Evolutionary conservation across 2,329 filamentous ascomycete genomes (phyloP), one percentile per base, ranked within the genome.

Genomic region (Fonsecaea erecta): DNA sequence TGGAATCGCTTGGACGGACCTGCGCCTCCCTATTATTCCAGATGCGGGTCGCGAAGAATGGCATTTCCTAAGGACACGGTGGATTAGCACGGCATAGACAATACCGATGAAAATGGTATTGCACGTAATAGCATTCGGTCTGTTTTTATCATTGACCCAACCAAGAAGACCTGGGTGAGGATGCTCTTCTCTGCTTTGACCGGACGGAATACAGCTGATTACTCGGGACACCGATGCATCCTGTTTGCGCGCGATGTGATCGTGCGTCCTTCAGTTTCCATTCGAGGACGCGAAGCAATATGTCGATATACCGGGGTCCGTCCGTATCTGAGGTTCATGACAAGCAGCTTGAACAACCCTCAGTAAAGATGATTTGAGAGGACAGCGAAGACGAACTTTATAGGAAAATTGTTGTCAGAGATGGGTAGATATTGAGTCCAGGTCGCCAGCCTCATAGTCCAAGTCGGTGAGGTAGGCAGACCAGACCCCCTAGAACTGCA

Each of bases 91-190:
- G 90, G 93, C 78, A 86, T 88, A 74, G 90, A 88, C 82, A 93
- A 93, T 80, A 88, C 93, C 64, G 90, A 93, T 78, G 79, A 85
- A 74, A 92, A 92, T 85, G 90, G 90, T 73, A 90, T 94, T 73
- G 92, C 93, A 63, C 94, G 96, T 82, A n/a, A n/a, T n/a, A 97
- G 93, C 73, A 96, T 97, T 81, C 92, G 93, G 75, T 92, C 90
- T 73, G 93, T 97, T 76, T 97, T 96, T 85, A 85, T 97, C 81
- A 95, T 97, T 78, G 93, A 97, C 83, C 93, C 93, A 70, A 88
- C 87, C 80, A 97, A 96, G 88, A 94, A 90, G 79, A 95, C 97
- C 81, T 90, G 93, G 74, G 88, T 93, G 77, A 96, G 92, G 78
- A 90, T 97, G 83, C 89, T 91, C 76, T 97, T 97, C 84, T 93